A percentile compares a stretch with the other conserved stretches of the same genome.
Evolutionary conservation across 2,329 filamentous ascomycete species (phyloP).

Genomic region (Ceratocystis alfenasii): DNA sequence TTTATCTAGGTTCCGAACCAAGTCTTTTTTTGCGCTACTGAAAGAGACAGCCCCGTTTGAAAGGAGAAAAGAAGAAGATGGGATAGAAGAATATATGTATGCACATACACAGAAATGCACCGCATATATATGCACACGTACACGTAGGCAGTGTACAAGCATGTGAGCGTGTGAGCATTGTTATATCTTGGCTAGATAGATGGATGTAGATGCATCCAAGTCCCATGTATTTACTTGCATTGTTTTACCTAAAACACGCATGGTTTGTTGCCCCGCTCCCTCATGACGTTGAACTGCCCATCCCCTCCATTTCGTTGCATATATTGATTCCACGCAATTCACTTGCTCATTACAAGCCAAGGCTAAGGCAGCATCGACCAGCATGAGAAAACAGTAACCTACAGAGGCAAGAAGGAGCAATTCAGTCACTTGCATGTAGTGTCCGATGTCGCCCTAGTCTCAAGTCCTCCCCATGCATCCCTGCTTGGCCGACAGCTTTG

Average conservation of each 20-base stretch:
- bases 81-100: constrained; percentile 7
- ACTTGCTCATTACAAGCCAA: background rate
- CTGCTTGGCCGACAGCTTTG: constrained; percentile 3
- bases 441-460: constrained; percentile 11
- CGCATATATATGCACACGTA: background rate
- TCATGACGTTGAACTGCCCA: constrained; percentile 8
- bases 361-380: background rate
- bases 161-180: background rate
- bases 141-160: background rate
- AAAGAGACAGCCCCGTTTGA: background rate
- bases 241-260: constrained; percentile 12
- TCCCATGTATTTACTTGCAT: constrained; percentile 1
- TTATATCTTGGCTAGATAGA: background rate
- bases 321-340: background rate
- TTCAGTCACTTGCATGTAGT: constrained; percentile 7
- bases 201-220: background rate
- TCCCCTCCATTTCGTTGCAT: background rate
- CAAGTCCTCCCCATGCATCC: constrained; percentile 7
- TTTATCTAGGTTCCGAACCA: background rate
- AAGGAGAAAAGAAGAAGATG: background rate
- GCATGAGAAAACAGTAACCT: constrained; percentile 1
- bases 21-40: background rate
- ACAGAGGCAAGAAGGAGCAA: constrained; percentile 2
- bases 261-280: constrained; percentile 2
- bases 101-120: background rate